phyloP scores from a whole-genome alignment of 225 moss, liverwort and hornwort genomes.

The Takakia lepidozioides region DNA sequence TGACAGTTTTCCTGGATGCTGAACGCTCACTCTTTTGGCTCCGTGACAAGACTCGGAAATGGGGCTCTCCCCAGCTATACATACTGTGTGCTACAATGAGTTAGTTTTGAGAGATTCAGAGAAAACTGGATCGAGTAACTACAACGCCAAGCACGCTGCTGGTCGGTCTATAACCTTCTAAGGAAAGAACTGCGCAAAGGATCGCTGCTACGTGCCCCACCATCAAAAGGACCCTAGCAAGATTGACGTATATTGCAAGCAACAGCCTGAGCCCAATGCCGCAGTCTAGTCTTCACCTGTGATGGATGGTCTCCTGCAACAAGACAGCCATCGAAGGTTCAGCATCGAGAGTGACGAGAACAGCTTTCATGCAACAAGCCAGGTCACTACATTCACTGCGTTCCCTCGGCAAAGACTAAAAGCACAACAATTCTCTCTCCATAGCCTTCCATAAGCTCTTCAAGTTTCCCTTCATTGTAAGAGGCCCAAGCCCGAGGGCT shows the following conservation, averaged over 20 bases:
- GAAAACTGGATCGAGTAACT: no score
- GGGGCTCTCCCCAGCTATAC: slow-evolving; percentile 1
- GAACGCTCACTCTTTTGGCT: background rate
- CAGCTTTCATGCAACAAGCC: slow-evolving; percentile 23
- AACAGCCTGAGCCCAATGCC: slow-evolving; percentile 11
- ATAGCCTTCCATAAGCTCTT: no score
- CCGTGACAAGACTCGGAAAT: background rate
- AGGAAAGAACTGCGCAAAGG: no score
- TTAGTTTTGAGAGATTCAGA: no score
- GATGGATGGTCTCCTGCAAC: slow-evolving; percentile 4
- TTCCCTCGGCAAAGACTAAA: no score
- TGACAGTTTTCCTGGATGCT: background rate
- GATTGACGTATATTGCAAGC: slow-evolving; percentile 8
- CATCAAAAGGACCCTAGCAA: background rate
- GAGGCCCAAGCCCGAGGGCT: slow-evolving; percentile 10
- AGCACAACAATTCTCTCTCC: no score
- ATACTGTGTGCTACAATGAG: background rate
- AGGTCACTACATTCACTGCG: slow-evolving; percentile 11
- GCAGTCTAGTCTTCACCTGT: slow-evolving; percentile 10
- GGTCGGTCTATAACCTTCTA: no score
- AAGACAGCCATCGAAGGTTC: slow-evolving; percentile 1
- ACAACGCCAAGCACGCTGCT: no score
- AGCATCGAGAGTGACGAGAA: slow-evolving; percentile 5
- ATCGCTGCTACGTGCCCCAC: background rate
- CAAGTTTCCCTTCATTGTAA: slow-evolving; percentile 13